Conservation (phyloP, 2,329 filamentous ascomycete species). For the Alternaria consortialis region DNA sequence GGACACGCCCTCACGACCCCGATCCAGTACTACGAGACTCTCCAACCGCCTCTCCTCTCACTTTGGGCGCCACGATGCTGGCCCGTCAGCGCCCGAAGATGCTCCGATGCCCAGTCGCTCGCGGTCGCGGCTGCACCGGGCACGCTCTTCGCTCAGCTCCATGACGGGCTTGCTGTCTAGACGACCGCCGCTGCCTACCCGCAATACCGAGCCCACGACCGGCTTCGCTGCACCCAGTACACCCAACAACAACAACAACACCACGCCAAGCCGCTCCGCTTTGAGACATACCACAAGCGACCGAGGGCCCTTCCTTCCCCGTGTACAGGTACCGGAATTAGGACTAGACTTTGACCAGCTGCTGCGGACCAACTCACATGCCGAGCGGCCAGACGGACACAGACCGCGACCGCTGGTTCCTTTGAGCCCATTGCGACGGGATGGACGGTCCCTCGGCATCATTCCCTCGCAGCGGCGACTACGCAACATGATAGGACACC, state of each 20-base stretch:
- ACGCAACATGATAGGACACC: slow-evolving; percentile 54
- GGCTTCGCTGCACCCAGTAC: slow-evolving; percentile 25
- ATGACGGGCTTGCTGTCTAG: slow-evolving; percentile 43
- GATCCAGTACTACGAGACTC: slow-evolving; percentile 38
- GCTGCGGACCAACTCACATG: slow-evolving; percentile 23
- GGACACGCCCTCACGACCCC: slow-evolving; percentile 28
- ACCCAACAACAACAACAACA: slow-evolving; percentile 27
- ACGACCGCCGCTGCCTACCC: slow-evolving; percentile 35
- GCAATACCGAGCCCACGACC: slow-evolving; percentile 24
- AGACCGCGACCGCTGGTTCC: slow-evolving; percentile 28
- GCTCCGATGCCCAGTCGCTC: slow-evolving; percentile 30
- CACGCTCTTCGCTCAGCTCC: slow-evolving; percentile 50
- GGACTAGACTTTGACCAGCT: slow-evolving; percentile 52
- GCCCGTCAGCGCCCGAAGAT: slow-evolving; percentile 33
- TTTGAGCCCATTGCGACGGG: slow-evolving; percentile 37
- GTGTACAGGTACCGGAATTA: slow-evolving; percentile 47
- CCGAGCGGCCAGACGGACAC: slow-evolving; percentile 29
- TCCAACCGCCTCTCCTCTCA: slow-evolving; percentile 44
- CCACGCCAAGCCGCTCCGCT: slow-evolving; percentile 28
- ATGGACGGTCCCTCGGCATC: slow-evolving; percentile 48
- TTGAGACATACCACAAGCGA: slow-evolving; percentile 37
- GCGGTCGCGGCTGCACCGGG: slow-evolving; percentile 45
- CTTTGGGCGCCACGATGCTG: slow-evolving; percentile 42
- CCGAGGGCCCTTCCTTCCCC: slow-evolving; percentile 45
- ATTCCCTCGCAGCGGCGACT: slow-evolving; percentile 49